Base-by-base conservation (phyloP, 2,329 filamentous ascomycete genomes). In the Hirsutella rhossiliensis region DNA sequence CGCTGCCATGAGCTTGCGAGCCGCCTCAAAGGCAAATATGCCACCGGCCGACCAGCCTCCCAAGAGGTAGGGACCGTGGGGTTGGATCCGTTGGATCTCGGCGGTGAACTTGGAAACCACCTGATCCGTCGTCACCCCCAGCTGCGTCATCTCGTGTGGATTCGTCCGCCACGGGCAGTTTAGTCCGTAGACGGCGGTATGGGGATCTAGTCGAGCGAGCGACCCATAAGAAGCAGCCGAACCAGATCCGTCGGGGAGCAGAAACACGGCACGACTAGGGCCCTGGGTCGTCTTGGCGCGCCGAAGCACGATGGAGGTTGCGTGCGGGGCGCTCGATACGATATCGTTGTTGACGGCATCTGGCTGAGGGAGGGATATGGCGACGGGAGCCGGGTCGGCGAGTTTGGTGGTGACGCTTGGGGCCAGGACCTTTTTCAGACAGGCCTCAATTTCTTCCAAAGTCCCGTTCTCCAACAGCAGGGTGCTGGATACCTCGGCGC, bases 11-110 rank as follows among this genome's bases (percentile, higher is more conserved):
- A 85, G 68, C 49, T 81, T 75, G 43, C 73, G 72, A 15, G 78
- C 73, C 11, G 79, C 78, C 52, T 84, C 78, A 54, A 76, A 86
- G 37, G 82, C 81, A 47, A 81, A 79, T 40, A 86, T 80, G 31
- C 84, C 83, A 23, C 84, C 84, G 1, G 82, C 83, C n/a, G 78
- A 84, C 84, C 83, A 88, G 20, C 84, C 84, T 15, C 78, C 75
- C 1, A 87, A 62, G 18, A 30, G 18, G 38, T 50, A 46, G 2
- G 48, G 48, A 1, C 44, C 48, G 12, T 19, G 27, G 2, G 42
- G 40, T 30, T 50, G 48, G n/a, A 30, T 42, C 5, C 44, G 34
- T 12, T 42, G 43, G 6, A 49, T 46, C 38, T 48, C 48, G n/a
- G 31, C 31, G 3, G 36, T 19, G 28, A 34, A 44, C 29, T 43